These are phyloP conservation scores for Aspergillus sp. DNA, from an alignment of 2,329 filamentous ascomycete genomes.

Conservation along the genomic window DNA sequence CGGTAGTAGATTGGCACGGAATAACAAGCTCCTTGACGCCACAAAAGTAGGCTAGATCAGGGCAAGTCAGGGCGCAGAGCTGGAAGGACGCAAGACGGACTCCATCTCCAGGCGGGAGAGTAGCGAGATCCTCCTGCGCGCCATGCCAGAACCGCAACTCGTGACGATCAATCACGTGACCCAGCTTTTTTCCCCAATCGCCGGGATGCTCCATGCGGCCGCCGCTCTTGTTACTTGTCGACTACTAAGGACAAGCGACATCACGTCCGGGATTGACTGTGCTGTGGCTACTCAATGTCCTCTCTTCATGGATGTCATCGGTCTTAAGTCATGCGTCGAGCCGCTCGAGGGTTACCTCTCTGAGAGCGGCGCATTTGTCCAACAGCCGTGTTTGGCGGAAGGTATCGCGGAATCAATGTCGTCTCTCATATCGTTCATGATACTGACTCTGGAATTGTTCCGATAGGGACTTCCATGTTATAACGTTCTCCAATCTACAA, in stretches of 20 bases:
- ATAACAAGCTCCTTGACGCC: not conserved
- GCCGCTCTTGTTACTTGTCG: slow-evolving; percentile 2
- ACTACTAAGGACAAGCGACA: not conserved
- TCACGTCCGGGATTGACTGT: not conserved
- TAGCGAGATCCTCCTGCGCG: slow-evolving; percentile 29
- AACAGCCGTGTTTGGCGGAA: slow-evolving; percentile 28
- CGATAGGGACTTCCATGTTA: not conserved
- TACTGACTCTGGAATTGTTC: not conserved
- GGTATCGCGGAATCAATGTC: slow-evolving; percentile 19
- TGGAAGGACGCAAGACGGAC: slow-evolving; percentile 11
- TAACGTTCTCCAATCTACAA: not conserved
- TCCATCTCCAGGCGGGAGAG: slow-evolving; percentile 20
- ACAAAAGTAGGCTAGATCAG: not conserved
- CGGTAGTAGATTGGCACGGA: slow-evolving; percentile 10
- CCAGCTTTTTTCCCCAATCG: slow-evolving; percentile 27
- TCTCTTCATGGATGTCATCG: slow-evolving; percentile 47
- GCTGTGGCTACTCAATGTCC: slow-evolving; percentile 11
- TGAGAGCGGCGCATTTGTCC: slow-evolving; percentile 36
- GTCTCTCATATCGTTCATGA: not conserved
- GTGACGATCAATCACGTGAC: slow-evolving; percentile 40
- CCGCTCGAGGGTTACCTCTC: slow-evolving; percentile 39
- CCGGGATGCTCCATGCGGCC: not conserved
- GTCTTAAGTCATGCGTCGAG: slow-evolving; percentile 41
- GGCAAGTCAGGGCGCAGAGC: slow-evolving; percentile 8
- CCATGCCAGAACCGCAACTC: slow-evolving; percentile 33